Percentiles rank a stretch among this genome's conserved stretches.
Conservation (phyloP, 2,329 filamentous ascomycete genomes). For the Aspergillus puulaauensis region DNA sequence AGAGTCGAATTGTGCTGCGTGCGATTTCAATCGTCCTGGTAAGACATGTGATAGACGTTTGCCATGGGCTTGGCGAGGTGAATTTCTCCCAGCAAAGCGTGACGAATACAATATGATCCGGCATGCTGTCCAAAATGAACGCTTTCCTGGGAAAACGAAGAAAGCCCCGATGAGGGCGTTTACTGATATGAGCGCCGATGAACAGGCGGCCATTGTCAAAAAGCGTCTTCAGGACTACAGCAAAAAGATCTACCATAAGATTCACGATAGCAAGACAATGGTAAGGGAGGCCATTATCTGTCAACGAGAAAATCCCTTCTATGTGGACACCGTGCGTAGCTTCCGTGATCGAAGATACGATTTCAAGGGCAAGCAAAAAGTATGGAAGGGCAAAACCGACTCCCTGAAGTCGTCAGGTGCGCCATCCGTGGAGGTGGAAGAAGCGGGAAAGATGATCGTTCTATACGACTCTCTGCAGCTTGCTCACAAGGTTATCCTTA, state of each 20-base stretch:
- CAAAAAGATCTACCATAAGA: conserved; percentile 99
- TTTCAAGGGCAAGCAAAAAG: conserved; percentile 97
- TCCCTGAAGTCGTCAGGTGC: conserved; percentile 81
- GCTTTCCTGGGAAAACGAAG: conserved; percentile 76
- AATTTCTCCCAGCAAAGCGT: conserved; percentile 91
- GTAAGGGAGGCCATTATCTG: conserved; percentile 97
- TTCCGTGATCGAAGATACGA: conserved; percentile 97
- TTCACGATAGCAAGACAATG: conserved; percentile 90
- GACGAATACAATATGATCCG: conserved; percentile 99
- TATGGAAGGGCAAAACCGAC: conserved; percentile 97
- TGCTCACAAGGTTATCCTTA: conserved; percentile 97
- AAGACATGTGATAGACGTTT: conserved; percentile 94
- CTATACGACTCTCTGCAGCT: conserved; percentile 94
- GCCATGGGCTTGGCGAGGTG: conserved; percentile 97
- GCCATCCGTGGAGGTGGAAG: conserved; percentile 72
- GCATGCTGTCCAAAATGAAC: conserved; percentile 85
- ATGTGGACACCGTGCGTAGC: conserved; percentile 91
- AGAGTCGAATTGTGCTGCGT: conserved; percentile 93
- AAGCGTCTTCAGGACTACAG: conserved; percentile 91
- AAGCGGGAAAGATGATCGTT: conserved; percentile 98
- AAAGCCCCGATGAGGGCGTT: conserved; percentile 72
- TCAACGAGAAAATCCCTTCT: conserved; percentile 96
- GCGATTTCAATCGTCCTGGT: conserved; percentile 95
- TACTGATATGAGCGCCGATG: conserved; percentile 75
- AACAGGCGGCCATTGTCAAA: conserved; percentile 76